These are phyloP conservation scores for Plasmodium adleri DNA, from an alignment of 169 alveolate species.

Conservation along the genomic window DNA sequence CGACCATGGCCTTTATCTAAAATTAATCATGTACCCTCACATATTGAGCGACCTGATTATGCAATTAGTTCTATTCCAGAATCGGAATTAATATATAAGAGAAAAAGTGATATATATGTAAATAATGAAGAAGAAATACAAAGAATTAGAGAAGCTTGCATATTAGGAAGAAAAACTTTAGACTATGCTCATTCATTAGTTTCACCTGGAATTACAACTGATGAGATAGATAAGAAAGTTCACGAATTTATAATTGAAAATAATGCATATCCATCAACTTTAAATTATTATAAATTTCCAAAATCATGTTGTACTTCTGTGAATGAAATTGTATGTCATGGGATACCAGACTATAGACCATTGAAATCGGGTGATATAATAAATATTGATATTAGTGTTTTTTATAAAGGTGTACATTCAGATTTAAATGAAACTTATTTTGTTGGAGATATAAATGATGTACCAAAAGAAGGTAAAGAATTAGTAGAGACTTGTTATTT, in stretches of 20 bases:
- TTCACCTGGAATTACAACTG: slow-evolving; percentile 97
- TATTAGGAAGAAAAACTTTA: slow-evolving; percentile 94
- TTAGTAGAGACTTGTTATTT: slow-evolving; percentile 93
- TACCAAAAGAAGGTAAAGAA: slow-evolving; percentile 88
- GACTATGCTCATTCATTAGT: slow-evolving; percentile 95
- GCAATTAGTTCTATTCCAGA: slow-evolving; percentile 94
- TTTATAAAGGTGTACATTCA: slow-evolving; percentile 95
- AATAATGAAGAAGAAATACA: slow-evolving; percentile 44
- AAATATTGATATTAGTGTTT: slow-evolving; percentile 96
- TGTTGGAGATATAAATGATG: slow-evolving; percentile 95
- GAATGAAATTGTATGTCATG: slow-evolving; percentile 99
- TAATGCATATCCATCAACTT: slow-evolving; percentile 98
- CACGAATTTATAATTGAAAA: slow-evolving; percentile 94
- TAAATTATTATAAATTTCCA: slow-evolving; percentile 97
- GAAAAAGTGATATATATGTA: slow-evolving; percentile 70
- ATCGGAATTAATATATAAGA: slow-evolving; percentile 89
- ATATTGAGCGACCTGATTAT: slow-evolving; percentile 96
- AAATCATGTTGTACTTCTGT: slow-evolving; percentile 98
- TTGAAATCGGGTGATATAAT: slow-evolving; percentile 96
- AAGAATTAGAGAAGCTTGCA: slow-evolving; percentile 90
- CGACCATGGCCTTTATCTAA: slow-evolving; percentile 94
- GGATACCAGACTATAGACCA: slow-evolving; percentile 97
- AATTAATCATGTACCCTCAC: slow-evolving; percentile 93
- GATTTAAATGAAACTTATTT: slow-evolving; percentile 97
- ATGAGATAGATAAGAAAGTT: slow-evolving; percentile 95